Base-by-base conservation (phyloP, 495 filamentous ascomycete species). In the Tricharina praecox region DNA sequence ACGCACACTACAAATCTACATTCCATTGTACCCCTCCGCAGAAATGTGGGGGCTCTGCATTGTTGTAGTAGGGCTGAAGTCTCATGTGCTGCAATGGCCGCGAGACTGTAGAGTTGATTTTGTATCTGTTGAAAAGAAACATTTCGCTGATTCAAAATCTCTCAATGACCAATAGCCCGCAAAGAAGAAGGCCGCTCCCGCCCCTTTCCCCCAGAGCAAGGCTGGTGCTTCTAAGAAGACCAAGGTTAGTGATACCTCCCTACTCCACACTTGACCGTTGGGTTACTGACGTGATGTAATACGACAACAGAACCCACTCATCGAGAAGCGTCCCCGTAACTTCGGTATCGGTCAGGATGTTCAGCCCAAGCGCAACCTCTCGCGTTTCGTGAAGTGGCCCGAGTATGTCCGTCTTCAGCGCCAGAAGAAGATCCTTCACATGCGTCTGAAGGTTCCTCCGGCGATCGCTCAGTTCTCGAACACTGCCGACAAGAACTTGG, bases 101-200 rank as follows among this genome's bases (percentile, higher is more conserved):
- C 47, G 50, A 60, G 57, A 60, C 53, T 60, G 49, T 61, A 61
- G 58, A 61, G 58, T 47, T 92, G 81, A 93, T 85, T 70, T 79
- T 77, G 88, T 86, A 79, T 87, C 79, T 86, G 38, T 53, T 50
- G 53, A 56, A 56, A 53, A 53, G 49, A 48, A 53, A n/a, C n/a
- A n/a, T n/a, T 60, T 60, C 57, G 55, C 58, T 61, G 57, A 61
- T 60, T 59, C 52, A 59, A 49, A 60, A 54, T 56, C 53, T 80
- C 92, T 97, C 90, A 87, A 97, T 97, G 92, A 61, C 51, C 58
- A n/a, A 94, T 73, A 96, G 92, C 86, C 92, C 81, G 81, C 82
- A 59, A 95, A 88, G 73, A 94, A 90, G 80, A 93, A 88, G 72
- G 74, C 81, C 70, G 87, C 92, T 53, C 75, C 90, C 63, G 83